phyloP scores from a whole-genome alignment of 2,329 filamentous ascomycete species.

The Hypoxylon sp. region DNA sequence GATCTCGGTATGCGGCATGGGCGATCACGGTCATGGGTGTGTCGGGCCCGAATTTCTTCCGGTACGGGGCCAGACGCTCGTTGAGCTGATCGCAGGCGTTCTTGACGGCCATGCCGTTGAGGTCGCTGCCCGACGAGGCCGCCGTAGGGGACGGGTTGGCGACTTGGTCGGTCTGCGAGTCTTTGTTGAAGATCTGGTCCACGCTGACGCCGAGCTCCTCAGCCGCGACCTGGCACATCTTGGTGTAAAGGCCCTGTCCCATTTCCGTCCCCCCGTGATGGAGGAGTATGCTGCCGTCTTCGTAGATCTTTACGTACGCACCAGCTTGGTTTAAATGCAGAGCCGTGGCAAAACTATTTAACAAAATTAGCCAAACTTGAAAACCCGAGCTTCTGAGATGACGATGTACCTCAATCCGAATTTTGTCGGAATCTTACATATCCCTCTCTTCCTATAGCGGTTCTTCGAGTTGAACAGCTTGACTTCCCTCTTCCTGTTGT shows the following conservation, averaged over 20 bases:
- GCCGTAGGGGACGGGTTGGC: conserved; percentile 92
- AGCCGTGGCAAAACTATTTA: conserved; percentile 71
- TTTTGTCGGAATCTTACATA: conserved; percentile 87
- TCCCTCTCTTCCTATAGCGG: conserved; percentile 91
- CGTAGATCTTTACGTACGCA: conserved; percentile 92
- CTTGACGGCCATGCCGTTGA: conserved; percentile 93
- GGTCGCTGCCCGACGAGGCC: conserved; percentile 88
- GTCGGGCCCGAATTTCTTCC: conserved; percentile 76
- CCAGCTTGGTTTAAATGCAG: conserved; percentile 95
- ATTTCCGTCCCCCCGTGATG: conserved; percentile 96
- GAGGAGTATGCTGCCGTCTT: conserved; percentile 88
- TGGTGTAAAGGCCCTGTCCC: conserved; percentile 95
- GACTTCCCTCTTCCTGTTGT: conserved; percentile 70
- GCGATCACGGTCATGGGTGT: conserved; percentile 87
- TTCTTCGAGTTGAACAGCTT: conserved; percentile 79
- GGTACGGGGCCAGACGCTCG: conserved; percentile 81
- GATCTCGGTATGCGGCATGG: conserved; percentile 90
- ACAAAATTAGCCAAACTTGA: background rate
- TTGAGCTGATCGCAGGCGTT: conserved; percentile 92
- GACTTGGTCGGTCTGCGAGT: conserved; percentile 93
- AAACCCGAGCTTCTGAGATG: background rate
- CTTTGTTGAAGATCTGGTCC: conserved; percentile 83
- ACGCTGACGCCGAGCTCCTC: conserved; percentile 83
- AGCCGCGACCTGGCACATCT: conserved; percentile 93
- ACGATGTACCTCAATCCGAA: conserved; percentile 79